A percentile compares a stretch with the other conserved stretches of the same genome.
Evolutionary conservation across 1,284 basidiomycete genomes (phyloP).

Genomic region (Boletus semigastroideus): DNA sequence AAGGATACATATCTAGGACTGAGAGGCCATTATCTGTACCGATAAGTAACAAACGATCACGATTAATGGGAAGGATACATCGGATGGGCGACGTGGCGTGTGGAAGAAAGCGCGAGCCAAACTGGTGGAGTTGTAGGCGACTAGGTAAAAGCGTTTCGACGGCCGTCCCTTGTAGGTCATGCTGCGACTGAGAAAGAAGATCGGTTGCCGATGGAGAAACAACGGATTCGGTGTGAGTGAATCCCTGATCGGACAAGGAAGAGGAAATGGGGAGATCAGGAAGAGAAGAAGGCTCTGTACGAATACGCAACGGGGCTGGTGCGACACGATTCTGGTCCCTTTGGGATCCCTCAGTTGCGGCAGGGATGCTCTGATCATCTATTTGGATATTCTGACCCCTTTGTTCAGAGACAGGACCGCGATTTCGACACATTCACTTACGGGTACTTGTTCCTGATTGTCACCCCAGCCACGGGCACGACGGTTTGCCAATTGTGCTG

Average conservation of each 20-base stretch:
- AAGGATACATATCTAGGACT: constrained; percentile 75
- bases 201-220: constrained; percentile 9
- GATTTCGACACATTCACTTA: constrained; percentile 8
- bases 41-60: constrained; percentile 63
- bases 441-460: constrained; percentile 23
- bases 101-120: constrained; percentile 81
- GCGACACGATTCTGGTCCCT: constrained; percentile 9
- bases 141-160: constrained; percentile 48
- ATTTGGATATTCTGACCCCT: constrained; percentile 16
- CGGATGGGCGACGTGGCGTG: constrained; percentile 71
- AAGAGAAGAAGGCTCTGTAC: constrained; percentile 26
- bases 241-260: constrained; percentile 13
- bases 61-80: constrained; percentile 66
- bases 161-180: constrained; percentile 31
- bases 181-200: constrained; percentile 28
- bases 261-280: constrained; percentile 13
- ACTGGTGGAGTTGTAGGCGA: constrained; percentile 66
- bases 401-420: constrained; percentile 9
- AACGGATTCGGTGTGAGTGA: constrained; percentile 13
- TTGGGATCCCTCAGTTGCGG: neutral
- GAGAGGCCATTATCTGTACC: constrained; percentile 76
- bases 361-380: constrained; percentile 4
- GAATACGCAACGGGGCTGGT: constrained; percentile 22
- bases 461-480: constrained; percentile 69
- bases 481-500: constrained; percentile 55